Conservation (phyloP, 345 rosid species). For the Dipteronia dyeriana region DNA sequence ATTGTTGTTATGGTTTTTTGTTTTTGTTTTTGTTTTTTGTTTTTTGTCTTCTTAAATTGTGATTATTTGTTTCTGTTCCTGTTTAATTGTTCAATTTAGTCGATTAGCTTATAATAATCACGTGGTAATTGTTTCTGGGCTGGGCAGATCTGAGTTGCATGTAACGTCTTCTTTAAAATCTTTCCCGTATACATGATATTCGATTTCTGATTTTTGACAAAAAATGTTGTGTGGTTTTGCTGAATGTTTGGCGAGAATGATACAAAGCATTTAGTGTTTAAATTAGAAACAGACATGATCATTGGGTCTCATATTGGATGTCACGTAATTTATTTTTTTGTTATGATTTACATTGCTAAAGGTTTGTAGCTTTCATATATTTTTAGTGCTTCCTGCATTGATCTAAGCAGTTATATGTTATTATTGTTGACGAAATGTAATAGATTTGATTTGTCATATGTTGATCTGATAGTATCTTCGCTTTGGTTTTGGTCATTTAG, state of each 20-base stretch:
- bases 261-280: background rate
- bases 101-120: background rate
- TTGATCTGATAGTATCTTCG: background rate
- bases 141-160: constrained; percentile 14
- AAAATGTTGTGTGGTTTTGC: background rate
- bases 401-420: background rate
- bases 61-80: background rate
- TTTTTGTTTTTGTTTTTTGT: no score
- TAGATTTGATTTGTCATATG: background rate
- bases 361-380: background rate
- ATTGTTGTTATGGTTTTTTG: background rate
- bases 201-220: background rate
- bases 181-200: background rate
- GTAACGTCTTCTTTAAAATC: constrained; percentile 11
- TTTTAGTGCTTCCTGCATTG: background rate
- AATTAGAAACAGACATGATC: background rate
- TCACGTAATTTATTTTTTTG: background rate
- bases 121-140: background rate
- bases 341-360: background rate
- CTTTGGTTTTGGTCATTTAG: background rate
- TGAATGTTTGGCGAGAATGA: background rate
- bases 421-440: background rate
- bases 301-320: background rate
- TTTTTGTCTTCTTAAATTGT: no score
- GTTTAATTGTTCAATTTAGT: background rate